These are phyloP conservation scores for Haplosporangium sp. DNA, from an alignment of 371 early-diverging fungal genomes.

Conservation along the genomic window DNA sequence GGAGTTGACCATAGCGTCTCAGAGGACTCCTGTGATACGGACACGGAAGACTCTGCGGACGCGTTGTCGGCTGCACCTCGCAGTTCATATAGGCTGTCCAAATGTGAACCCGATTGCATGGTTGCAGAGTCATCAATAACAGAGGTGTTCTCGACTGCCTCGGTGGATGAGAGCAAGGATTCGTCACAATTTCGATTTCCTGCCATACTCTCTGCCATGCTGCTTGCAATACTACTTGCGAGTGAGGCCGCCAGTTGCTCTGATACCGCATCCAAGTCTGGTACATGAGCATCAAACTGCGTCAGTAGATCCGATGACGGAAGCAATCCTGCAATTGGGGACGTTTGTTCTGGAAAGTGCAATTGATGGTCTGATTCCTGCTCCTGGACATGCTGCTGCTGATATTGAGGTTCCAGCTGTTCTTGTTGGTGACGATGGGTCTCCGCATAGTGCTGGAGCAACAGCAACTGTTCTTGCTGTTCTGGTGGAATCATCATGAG, in stretches of 20 bases:
- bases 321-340: constrained; percentile 10
- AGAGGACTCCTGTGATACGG: constrained; percentile 11
- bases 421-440: constrained; percentile 38
- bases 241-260: constrained; percentile 41
- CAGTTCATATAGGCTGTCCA: background rate
- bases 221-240: constrained; percentile 38
- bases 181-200: constrained; percentile 7
- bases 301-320: constrained; percentile 13
- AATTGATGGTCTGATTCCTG: background rate
- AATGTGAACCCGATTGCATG: background rate
- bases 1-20: constrained; percentile 9
- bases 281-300: constrained; percentile 29
- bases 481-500: constrained; percentile 55
- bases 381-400: background rate
- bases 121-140: background rate
- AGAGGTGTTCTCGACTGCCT: background rate
- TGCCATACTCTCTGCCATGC: constrained; percentile 31
- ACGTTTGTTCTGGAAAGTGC: background rate
- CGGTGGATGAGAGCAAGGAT: constrained; percentile 6
- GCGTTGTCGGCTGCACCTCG: constrained; percentile 4
- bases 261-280: constrained; percentile 49
- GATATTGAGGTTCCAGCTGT: constrained; percentile 8
- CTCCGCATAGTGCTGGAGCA: constrained; percentile 51
- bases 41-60: constrained; percentile 17
- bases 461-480: constrained; percentile 50